phyloP scores from a whole-genome alignment of 148 eudicot species.

The Dysphania ambrosioides region DNA sequence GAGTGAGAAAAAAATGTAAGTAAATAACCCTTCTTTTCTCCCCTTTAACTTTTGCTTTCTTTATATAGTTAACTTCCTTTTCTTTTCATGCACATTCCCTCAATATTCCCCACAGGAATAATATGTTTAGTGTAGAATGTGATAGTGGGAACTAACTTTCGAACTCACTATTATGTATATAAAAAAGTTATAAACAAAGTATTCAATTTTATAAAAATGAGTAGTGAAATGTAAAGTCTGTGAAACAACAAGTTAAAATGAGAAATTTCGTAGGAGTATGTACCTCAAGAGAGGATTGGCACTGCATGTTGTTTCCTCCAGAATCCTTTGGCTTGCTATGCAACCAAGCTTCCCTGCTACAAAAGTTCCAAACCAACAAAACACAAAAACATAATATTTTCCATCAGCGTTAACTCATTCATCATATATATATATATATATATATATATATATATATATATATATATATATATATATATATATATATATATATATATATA shows the following conservation, averaged over 20 bases:
- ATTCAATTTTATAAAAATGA: no score
- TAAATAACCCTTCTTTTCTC: neutral
- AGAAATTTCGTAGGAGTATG: neutral
- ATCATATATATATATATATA: no score
- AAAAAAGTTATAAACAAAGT: neutral
- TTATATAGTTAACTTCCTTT: slow-evolving; percentile 31
- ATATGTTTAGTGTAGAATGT: slow-evolving; percentile 25
- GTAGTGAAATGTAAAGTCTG: no score
- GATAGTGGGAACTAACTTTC: slow-evolving; percentile 18
- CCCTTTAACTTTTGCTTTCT: slow-evolving; percentile 24
- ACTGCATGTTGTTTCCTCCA: slow-evolving; percentile 46
- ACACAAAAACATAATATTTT: slow-evolving; percentile 29
- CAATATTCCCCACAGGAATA: slow-evolving; percentile 30
- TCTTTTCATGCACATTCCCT: slow-evolving; percentile 33
- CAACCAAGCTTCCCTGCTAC: slow-evolving; percentile 93
- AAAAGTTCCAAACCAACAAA: slow-evolving; percentile 26
- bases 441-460: no score
- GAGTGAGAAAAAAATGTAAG: neutral
- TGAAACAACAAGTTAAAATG: no score
- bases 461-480: no score
- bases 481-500: no score
- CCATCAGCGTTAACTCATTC: slow-evolving; percentile 34
- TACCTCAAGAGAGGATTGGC: slow-evolving; percentile 73
- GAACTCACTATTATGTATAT: slow-evolving; percentile 15
- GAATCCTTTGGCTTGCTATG: slow-evolving; percentile 61